Conservation (phyloP, 2,329 filamentous ascomycete genomes). For the Aplosporella prunicola region DNA sequence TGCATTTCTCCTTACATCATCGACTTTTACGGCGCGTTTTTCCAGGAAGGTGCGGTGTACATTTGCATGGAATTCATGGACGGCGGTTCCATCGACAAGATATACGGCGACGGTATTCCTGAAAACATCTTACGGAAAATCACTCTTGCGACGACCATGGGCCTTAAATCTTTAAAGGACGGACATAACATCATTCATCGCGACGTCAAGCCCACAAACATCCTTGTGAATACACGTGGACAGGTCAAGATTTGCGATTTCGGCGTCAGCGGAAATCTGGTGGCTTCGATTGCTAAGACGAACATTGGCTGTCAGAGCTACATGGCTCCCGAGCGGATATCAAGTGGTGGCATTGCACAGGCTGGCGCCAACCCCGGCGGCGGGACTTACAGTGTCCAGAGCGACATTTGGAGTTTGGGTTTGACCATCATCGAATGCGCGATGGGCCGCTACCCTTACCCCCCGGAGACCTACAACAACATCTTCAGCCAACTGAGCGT, state of each 20-base stretch:
- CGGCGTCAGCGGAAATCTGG: conserved; percentile 90
- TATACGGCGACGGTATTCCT: conserved; percentile 84
- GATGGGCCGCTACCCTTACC: conserved; percentile 88
- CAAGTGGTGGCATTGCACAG: conserved; percentile 69
- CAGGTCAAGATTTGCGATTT: conserved; percentile 99
- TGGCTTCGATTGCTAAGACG: conserved; percentile 94
- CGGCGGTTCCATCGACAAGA: conserved; percentile 91
- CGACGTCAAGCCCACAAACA: conserved; percentile 98
- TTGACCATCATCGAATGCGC: conserved; percentile 94
- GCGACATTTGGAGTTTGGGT: conserved; percentile 94
- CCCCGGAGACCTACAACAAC: conserved; percentile 93
- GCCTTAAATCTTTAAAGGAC: conserved; percentile 86
- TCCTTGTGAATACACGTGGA: conserved; percentile 78
- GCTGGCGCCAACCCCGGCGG: conserved; percentile 57
- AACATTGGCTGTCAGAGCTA: conserved; percentile 99
- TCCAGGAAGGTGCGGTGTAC: conserved; percentile 96
- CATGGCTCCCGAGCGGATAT: conserved; percentile 96
- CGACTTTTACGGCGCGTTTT: conserved; percentile 97
- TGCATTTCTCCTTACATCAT: conserved; percentile 95
- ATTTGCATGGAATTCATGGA: conserved; percentile 99
- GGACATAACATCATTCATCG: conserved; percentile 99
- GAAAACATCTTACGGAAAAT: conserved; percentile 85
- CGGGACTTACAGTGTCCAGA: conserved; percentile 94
- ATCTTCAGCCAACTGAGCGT: conserved; percentile 97
- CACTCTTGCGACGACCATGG: conserved; percentile 79